Evolutionary conservation across 371 early-diverging fungal genomes (phyloP).

Genomic region (Capniomyces stellatus): DNA sequence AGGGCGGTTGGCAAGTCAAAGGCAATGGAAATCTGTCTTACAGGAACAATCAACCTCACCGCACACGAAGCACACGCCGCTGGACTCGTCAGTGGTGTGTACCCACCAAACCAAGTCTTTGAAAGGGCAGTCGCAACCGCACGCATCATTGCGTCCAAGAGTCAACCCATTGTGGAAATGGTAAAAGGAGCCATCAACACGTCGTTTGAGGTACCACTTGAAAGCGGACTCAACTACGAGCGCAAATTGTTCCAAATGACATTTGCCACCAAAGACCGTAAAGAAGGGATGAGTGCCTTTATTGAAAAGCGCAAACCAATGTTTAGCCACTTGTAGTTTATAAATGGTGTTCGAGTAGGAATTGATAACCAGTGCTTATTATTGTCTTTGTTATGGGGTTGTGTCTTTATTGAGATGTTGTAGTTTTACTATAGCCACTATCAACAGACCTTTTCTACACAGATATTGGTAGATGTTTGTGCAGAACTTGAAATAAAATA

Average conservation of each 20-base stretch:
- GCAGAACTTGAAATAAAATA: too few relatives aligned
- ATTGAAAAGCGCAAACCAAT: constrained; percentile 66
- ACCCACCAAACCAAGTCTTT: constrained; percentile 70
- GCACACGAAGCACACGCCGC: constrained; percentile 75
- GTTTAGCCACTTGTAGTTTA: constrained; percentile 56
- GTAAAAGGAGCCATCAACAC: constrained; percentile 90
- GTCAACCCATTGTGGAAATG: constrained; percentile 79
- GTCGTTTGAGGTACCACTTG: constrained; percentile 67
- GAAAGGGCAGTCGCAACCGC: constrained; percentile 84
- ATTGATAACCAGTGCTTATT: too few relatives aligned
- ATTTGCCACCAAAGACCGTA: constrained; percentile 87
- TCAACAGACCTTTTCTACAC: too few relatives aligned
- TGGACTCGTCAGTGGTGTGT: constrained; percentile 79
- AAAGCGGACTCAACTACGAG: constrained; percentile 80
- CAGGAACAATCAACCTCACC: constrained; percentile 62
- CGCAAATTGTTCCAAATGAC: constrained; percentile 85
- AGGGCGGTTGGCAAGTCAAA: constrained; percentile 93
- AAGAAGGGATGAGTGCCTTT: constrained; percentile 96
- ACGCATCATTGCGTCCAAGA: constrained; percentile 61
- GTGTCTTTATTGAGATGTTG: too few relatives aligned
- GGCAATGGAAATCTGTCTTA: constrained; percentile 92
- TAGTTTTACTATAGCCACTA: too few relatives aligned
- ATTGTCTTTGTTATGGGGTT: too few relatives aligned
- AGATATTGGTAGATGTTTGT: too few relatives aligned
- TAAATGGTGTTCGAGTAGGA: neutral